These are phyloP conservation scores for Aspergillus alliaceus DNA, from an alignment of 2,329 filamentous ascomycete genomes.

Conservation along the genomic window DNA sequence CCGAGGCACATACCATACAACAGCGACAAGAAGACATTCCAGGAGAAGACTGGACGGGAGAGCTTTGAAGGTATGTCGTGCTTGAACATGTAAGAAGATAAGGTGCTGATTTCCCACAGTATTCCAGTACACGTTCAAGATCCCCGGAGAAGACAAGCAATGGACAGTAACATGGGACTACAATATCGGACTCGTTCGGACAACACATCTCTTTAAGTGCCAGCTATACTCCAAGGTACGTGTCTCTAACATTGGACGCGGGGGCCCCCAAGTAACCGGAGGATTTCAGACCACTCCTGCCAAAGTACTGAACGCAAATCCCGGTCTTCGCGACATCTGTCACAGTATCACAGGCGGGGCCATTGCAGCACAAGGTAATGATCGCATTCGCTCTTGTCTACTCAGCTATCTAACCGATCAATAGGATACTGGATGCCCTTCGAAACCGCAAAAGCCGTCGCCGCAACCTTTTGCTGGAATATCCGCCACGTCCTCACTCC, in stretches of 20 bases:
- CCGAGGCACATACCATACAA: constrained; percentile 86
- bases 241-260: not conserved
- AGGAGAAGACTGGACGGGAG: constrained; percentile 80
- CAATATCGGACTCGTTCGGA: constrained; percentile 87
- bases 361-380: constrained; percentile 79
- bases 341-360: constrained; percentile 94
- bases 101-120: constrained; percentile 22
- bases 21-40: constrained; percentile 88
- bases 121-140: constrained; percentile 72
- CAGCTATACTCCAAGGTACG: constrained; percentile 81
- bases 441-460: constrained; percentile 79
- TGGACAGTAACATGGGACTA: constrained; percentile 96
- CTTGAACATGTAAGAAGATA: not conserved
- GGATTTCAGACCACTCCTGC: constrained; percentile 75
- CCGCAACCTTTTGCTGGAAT: constrained; percentile 81
- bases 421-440: constrained; percentile 97
- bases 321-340: constrained; percentile 81
- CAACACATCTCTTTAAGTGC: constrained; percentile 93
- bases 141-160: constrained; percentile 64
- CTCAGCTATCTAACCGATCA: too few relatives aligned
- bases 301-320: constrained; percentile 76
- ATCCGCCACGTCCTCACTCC: constrained; percentile 87
- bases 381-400: too few relatives aligned
- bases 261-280: not conserved
- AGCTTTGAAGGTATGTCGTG: constrained; percentile 73